Base-by-base conservation (phyloP, 257 asterid genomes). In the Prunella vulgaris region DNA sequence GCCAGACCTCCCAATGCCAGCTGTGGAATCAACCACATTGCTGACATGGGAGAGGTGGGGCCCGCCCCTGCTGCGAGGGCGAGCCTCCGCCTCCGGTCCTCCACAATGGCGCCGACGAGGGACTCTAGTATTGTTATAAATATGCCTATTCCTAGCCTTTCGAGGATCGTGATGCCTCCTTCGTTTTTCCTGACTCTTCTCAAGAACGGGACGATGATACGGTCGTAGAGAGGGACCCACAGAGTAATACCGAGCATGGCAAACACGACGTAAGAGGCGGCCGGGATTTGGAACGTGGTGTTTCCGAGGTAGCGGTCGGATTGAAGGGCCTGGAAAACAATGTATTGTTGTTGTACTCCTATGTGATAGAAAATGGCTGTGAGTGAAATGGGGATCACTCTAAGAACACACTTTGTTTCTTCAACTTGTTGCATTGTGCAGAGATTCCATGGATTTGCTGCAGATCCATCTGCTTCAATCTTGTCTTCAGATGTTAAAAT, bases 321-420 rank as follows among this genome's bases (percentile, higher is more conserved):
- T 57, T 89, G 96, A 9, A 84, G 87, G 2, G 95, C 94, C 60
- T 92, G 98, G 76, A 87, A 87, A 51, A 92, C 93, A 5, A 84
- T 74, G 83, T 83, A 91, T 25, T 86, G 90, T 28, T 82, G 90
- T 25, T 83, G 87, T 3, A 72, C 72, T 10, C 85, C 87, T 10
- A 92, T 56, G 73, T 87, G 83, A 82, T 72, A 87, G 9, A 89
- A 0, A 14, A 89, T 81, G 64, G 85, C 84, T 3, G 95, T 68
- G 46, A 88, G 80, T 56, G 88, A 84, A 44, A 92, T 63, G 3
- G 95, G 98, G 18, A 92, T 70, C 7, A 89, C 86, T 22, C 87
- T 76, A 0, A 85, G 27, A 0, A 92, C 82, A 46, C 96, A 89
- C 74, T 89, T 92, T 6, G 84, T 77, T 76, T 87, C 91, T 74